A percentile compares a stretch with the other conserved stretches of the same genome.
Evolutionary conservation across 2,329 filamentous ascomycete species (phyloP).

Genomic region (Claviceps spartinae): DNA sequence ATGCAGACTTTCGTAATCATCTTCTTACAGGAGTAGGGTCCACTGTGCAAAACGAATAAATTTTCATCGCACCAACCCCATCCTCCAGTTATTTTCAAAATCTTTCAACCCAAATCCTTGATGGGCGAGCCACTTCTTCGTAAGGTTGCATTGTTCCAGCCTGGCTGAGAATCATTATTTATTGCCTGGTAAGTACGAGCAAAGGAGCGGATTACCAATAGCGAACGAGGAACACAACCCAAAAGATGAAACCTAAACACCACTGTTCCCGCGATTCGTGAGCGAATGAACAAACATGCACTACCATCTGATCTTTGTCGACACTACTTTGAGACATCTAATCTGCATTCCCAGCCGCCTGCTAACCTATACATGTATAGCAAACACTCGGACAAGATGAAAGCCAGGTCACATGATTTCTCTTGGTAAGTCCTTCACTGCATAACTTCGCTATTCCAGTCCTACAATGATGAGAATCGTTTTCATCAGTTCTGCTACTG

Average conservation of each 20-base stretch:
- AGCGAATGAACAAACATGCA: slow-evolving; percentile 58
- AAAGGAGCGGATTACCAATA: neutral
- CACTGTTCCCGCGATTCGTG: slow-evolving; percentile 50
- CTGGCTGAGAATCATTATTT: too few species aligned
- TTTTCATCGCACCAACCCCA: neutral
- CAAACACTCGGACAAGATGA: neutral
- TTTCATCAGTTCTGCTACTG: slow-evolving; percentile 65
- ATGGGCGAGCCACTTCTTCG: too few species aligned
- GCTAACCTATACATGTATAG: neutral
- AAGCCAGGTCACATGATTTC: too few species aligned
- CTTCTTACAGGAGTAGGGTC: neutral
- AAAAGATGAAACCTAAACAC: slow-evolving; percentile 40
- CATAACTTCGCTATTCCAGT: slow-evolving; percentile 5
- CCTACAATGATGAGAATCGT: slow-evolving; percentile 46
- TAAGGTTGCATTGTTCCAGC: too few species aligned
- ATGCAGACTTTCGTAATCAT: neutral
- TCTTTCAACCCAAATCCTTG: neutral
- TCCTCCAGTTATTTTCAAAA: too few species aligned
- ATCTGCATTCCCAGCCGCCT: neutral
- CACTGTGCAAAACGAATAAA: neutral
- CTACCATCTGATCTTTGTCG: slow-evolving; percentile 51
- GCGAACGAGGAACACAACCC: neutral
- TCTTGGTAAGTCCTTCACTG: too few species aligned
- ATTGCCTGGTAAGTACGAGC: too few species aligned
- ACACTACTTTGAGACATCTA: neutral